phyloP scores from a whole-genome alignment of 2,329 filamentous ascomycete species.

The Penicillium occitanis region DNA sequence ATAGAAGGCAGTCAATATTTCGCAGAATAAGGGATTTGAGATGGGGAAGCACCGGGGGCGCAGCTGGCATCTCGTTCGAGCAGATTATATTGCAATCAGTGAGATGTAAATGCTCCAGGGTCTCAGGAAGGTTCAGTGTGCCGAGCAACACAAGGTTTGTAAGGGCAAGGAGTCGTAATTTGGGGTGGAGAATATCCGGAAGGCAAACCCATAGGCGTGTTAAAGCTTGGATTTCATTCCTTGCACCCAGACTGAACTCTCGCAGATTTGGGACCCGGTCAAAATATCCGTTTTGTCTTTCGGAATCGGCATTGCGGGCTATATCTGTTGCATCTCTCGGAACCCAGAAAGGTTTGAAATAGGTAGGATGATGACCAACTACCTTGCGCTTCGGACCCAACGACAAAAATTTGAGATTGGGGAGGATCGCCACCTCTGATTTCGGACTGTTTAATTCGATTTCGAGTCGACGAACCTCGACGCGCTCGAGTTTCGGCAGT shows the following conservation, averaged over 20 bases:
- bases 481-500: constrained; percentile 31
- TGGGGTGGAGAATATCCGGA: constrained; percentile 5
- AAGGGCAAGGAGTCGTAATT: constrained; percentile 3
- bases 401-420: constrained; percentile 11
- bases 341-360: constrained; percentile 6
- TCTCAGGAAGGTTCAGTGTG: neutral
- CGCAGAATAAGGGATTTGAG: constrained; percentile 24
- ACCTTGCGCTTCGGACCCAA: neutral
- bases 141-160: neutral
- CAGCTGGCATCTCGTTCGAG: neutral
- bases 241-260: constrained; percentile 5
- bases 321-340: neutral
- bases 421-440: neutral
- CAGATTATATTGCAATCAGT: neutral
- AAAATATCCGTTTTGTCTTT: neutral
- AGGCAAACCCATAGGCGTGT: neutral
- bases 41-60: constrained; percentile 31
- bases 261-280: constrained; percentile 16
- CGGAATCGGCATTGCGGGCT: neutral
- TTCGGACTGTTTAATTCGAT: neutral
- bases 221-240: neutral
- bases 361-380: neutral
- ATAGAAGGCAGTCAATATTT: constrained; percentile 18
- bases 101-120: constrained; percentile 10
- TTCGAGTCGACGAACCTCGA: constrained; percentile 8